These are phyloP conservation scores for Streptanthus diversifolius DNA, from an alignment of 345 rosid species.

Conservation along the genomic window DNA sequence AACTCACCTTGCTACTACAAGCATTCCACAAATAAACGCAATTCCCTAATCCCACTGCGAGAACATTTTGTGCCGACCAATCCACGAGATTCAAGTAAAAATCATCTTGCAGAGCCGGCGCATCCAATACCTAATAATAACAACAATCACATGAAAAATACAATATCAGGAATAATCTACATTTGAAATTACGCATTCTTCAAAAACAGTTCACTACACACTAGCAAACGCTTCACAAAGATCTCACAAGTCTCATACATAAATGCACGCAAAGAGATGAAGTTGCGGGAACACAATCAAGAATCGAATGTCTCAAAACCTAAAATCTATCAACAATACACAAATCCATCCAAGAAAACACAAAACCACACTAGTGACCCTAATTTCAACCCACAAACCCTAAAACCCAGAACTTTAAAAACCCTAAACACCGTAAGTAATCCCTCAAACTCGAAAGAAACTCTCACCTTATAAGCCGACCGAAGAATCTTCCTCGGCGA, in stretches of 20 bases:
- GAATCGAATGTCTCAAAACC: neutral
- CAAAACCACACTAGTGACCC: neutral
- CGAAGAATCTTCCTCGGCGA: slow-evolving; percentile 80
- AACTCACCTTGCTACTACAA: slow-evolving; percentile 85
- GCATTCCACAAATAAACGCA: slow-evolving; percentile 99
- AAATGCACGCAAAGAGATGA: neutral
- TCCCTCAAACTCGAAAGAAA: neutral
- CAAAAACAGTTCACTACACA: neutral
- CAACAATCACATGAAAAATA: neutral
- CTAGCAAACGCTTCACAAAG: neutral
- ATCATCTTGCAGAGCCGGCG: slow-evolving; percentile 99
- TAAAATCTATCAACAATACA: neutral
- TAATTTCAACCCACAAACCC: neutral
- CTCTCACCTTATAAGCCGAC: slow-evolving; percentile 81
- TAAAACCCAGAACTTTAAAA: slow-evolving; percentile 1
- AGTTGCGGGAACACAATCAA: neutral
- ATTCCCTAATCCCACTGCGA: slow-evolving; percentile 89
- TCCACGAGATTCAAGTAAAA: slow-evolving; percentile 94
- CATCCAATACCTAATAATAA: slow-evolving; percentile 78
- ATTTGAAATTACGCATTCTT: neutral
- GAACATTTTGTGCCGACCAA: slow-evolving; percentile 94
- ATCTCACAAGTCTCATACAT: neutral
- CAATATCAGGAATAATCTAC: neutral
- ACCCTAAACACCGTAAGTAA: neutral
- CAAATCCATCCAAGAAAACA: slow-evolving; percentile 2